Evolutionary conservation across 345 rosid genomes (phyloP), one percentile per base, ranked within the genome.

Genomic region (Clarkia xantiana): DNA sequence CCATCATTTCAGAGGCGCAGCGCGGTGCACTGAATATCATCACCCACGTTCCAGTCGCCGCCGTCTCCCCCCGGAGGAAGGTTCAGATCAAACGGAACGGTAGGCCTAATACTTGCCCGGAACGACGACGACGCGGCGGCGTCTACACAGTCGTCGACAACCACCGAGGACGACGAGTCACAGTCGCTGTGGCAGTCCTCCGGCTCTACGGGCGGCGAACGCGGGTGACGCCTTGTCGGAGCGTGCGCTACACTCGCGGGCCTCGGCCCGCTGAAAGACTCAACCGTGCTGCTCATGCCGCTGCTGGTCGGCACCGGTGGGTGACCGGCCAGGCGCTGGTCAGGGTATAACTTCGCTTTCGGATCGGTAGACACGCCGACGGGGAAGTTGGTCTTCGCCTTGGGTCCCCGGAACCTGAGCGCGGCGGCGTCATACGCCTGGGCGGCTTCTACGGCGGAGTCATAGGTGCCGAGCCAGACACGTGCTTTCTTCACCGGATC

Each of bases 151-250:
- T 69, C 81, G 14, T 89, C 87, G 41, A 77, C 60, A 42, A 80
- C 62, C 44, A 85, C 97, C 40, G 95, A 90, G 0, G 97, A 86
- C 0, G 97, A 90, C 0, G 97, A 90, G 69, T 90, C 97, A 40
- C 97, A 90, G 34, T 81, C 94, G 51, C 97, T 90, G 18, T 73
- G 94, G 18, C 95, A 90, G 58, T 81, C 97, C 58, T 85, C 97
- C 23, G 83, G 84, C 22, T 58, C 67, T 11, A 74, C 70, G 48
- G 88, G 85, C 15, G 86, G 84, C 48, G 77, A 64, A 67, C 83
- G 63, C 1, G 78, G 84, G 52, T 76, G 74, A 54, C 76, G 76
- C 60, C 71, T 55, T 10, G 48, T 47, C 7, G 54, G 46, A 1
- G 71, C 54, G 1, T 45, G 42, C 23, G 47, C 66, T 39, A 68